Percentiles rank a stretch among this genome's conserved stretches.
These are phyloP conservation scores for Saccharomycopsis amapae DNA, from an alignment of 805 yeast species.

Conservation along the genomic window DNA sequence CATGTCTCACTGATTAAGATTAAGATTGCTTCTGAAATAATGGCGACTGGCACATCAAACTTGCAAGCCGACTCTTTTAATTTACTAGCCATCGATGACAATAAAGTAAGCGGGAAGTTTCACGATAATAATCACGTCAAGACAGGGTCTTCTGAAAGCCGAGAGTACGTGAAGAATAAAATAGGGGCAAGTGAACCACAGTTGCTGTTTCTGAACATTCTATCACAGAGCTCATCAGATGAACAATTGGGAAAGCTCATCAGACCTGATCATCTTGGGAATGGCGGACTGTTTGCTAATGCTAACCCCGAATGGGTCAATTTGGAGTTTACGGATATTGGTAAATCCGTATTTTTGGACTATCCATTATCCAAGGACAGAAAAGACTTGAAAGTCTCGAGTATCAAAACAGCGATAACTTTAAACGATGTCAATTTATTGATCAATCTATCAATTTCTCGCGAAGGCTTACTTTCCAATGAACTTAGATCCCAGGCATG, in stretches of 20 bases:
- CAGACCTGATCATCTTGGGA: neutral
- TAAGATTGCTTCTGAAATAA: too few relatives aligned
- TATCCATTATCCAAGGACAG: conserved; percentile 36
- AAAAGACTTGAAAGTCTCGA: conserved; percentile 29
- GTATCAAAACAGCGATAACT: conserved; percentile 29
- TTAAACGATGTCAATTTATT: conserved; percentile 27
- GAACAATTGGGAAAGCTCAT: neutral
- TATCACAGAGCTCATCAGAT: neutral
- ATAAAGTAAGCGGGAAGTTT: too few relatives aligned
- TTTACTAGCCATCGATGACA: too few relatives aligned
- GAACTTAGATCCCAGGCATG: conserved; percentile 39
- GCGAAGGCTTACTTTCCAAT: conserved; percentile 41
- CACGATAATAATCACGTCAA: too few relatives aligned
- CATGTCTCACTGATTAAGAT: too few relatives aligned
- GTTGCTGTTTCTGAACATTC: too few relatives aligned
- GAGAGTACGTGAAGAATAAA: too few relatives aligned
- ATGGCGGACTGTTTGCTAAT: too few relatives aligned
- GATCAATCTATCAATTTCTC: conserved; percentile 34
- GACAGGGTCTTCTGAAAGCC: too few relatives aligned
- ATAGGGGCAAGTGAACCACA: too few relatives aligned
- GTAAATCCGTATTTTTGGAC: conserved; percentile 40
- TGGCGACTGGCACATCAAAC: too few relatives aligned
- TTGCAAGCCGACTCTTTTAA: too few relatives aligned
- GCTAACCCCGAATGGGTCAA: conserved; percentile 44
- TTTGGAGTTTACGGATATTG: conserved; percentile 41